Evolutionary conservation across 108 stramenopile genomes (phyloP).

Genomic region (Seminavis robusta): DNA sequence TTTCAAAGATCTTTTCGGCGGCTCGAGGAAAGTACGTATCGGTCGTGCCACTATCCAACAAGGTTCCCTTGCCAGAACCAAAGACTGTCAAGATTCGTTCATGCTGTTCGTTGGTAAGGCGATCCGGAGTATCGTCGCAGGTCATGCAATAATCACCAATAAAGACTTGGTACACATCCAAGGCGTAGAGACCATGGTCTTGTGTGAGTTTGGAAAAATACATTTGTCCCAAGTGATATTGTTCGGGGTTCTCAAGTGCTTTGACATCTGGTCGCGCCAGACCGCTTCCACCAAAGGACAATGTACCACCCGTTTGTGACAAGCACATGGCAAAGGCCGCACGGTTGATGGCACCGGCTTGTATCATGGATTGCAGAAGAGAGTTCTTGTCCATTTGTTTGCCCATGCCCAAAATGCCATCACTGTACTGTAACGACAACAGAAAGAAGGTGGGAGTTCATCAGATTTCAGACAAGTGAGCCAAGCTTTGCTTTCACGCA

Average conservation of each 20-base stretch:
- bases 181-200: conserved; percentile 59
- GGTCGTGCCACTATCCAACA: conserved; percentile 95
- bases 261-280: too few relatives aligned
- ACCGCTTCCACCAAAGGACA: conserved; percentile 59
- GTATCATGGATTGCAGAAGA: conserved; percentile 30
- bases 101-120: too few relatives aligned
- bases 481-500: too few relatives aligned
- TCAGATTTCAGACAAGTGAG: too few relatives aligned
- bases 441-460: too few relatives aligned
- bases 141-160: conserved; percentile 46
- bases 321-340: conserved; percentile 73
- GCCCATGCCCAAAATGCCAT: conserved; percentile 97
- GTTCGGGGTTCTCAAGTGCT: too few relatives aligned
- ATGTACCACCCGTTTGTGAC: conserved; percentile 41
- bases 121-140: conserved; percentile 37
- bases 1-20: conserved; percentile 48
- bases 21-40: conserved; percentile 86
- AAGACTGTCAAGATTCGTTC: conserved; percentile 25
- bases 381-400: conserved; percentile 53
- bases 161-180: conserved; percentile 42
- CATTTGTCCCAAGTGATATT: conserved; percentile 49
- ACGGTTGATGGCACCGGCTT: conserved; percentile 40
- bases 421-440: conserved; percentile 95
- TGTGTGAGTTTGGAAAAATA: conserved; percentile 54
- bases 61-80: conserved; percentile 86